A percentile compares a stretch with the other conserved stretches of the same genome.
Conservation (phyloP, 1,139 yeast genomes). For the Blastobotrys buckinghamii region DNA sequence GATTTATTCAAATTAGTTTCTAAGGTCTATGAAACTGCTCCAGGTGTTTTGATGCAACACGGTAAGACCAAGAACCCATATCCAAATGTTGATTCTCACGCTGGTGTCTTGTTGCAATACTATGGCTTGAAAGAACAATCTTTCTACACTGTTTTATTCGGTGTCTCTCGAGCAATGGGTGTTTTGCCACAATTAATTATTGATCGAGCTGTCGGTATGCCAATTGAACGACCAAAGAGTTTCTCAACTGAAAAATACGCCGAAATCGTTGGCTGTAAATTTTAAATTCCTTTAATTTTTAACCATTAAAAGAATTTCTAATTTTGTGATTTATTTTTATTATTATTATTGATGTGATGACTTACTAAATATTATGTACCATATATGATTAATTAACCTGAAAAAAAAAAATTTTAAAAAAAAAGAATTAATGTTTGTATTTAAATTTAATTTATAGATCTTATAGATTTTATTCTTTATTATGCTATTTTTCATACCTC, state of each 20-base stretch:
- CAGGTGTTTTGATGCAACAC: conserved; percentile 89
- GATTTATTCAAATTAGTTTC: conserved; percentile 92
- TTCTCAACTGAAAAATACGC: conserved; percentile 43
- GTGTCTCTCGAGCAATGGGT: conserved; percentile 54
- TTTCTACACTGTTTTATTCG: conserved; percentile 55
- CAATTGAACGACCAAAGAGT: conserved; percentile 58
- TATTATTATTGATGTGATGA: not conserved
- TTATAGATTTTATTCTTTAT: too few species aligned
- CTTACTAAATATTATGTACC: not conserved
- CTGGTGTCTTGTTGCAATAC: conserved; percentile 73
- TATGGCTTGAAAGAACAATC: conserved; percentile 51
- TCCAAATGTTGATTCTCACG: conserved; percentile 98
- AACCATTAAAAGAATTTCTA: too few species aligned
- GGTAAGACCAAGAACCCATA: conserved; percentile 99
- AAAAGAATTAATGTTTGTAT: too few species aligned
- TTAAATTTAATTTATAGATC: too few species aligned
- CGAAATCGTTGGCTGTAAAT: conserved; percentile 33
- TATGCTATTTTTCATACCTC: too few species aligned
- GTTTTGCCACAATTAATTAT: conserved; percentile 54
- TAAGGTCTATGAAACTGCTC: conserved; percentile 88
- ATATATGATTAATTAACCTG: not conserved
- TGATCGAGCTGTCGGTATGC: conserved; percentile 55
- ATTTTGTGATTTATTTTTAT: not conserved
- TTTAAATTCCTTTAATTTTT: not conserved
- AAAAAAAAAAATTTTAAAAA: too few species aligned